Evolutionary conservation across 352 stramenopile species (phyloP).

Genomic region (Globisporangium cylindrosporum): DNA sequence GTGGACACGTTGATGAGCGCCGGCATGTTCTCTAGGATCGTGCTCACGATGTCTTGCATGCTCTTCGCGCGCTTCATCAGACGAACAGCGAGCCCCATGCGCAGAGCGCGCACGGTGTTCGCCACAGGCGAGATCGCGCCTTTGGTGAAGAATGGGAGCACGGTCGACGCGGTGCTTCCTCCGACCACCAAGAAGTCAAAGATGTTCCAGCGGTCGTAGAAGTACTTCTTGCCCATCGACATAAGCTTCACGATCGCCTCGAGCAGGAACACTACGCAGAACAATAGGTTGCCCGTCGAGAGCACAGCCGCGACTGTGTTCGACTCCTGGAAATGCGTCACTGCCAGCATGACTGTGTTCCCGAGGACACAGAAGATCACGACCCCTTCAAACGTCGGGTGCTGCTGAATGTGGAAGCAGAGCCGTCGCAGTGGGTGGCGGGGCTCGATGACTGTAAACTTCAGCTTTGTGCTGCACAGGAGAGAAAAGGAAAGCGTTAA

Average conservation of each 20-base stretch:
- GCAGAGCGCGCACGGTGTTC: conserved; percentile 58
- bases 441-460: conserved; percentile 25
- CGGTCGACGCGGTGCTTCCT: conserved; percentile 35
- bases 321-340: conserved; percentile 36
- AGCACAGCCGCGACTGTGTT: conserved; percentile 17
- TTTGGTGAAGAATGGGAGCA: conserved; percentile 38
- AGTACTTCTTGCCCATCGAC: conserved; percentile 56
- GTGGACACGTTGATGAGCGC: conserved; percentile 74
- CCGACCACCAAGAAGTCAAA: conserved; percentile 68
- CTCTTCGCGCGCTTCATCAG: conserved; percentile 49
- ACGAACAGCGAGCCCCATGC: conserved; percentile 50
- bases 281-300: conserved; percentile 34
- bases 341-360: conserved; percentile 41
- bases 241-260: conserved; percentile 67
- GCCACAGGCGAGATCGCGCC: conserved; percentile 46
- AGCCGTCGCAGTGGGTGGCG: conserved; percentile 18
- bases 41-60: conserved; percentile 66
- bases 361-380: conserved; percentile 33
- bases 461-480: conserved; percentile 24
- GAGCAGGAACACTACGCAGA: conserved; percentile 54
- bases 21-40: conserved; percentile 66
- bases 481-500: neutral
- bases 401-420: conserved; percentile 35
- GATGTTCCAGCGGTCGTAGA: conserved; percentile 59
- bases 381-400: conserved; percentile 29